phyloP scores from a whole-genome alignment of 2,329 filamentous ascomycete genomes.

The Fusarium sp. region DNA sequence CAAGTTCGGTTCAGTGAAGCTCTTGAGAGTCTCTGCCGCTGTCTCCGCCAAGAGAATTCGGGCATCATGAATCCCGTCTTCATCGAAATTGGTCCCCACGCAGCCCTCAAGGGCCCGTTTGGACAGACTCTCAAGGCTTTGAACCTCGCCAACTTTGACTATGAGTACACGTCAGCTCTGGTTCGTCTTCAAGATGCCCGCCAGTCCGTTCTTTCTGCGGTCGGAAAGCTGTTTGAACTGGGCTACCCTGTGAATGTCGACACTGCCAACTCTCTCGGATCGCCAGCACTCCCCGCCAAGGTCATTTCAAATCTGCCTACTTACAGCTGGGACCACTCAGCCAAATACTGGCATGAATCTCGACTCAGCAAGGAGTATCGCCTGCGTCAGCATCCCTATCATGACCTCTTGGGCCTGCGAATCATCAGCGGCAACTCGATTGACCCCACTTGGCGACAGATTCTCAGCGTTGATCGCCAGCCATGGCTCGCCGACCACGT shows the following conservation, averaged over 20 bases:
- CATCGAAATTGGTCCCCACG: conserved; percentile 53
- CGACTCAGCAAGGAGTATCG: neutral
- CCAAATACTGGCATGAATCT: neutral
- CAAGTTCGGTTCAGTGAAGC: conserved; percentile 15
- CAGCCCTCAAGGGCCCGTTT: conserved; percentile 55
- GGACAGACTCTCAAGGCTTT: conserved; percentile 43
- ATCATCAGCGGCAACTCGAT: neutral
- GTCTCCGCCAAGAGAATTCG: neutral
- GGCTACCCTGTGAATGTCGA: conserved; percentile 3
- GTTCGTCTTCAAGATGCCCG: conserved; percentile 23
- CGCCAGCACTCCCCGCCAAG: too few species aligned
- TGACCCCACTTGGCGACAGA: neutral
- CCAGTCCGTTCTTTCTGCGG: neutral
- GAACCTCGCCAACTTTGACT: conserved; percentile 11
- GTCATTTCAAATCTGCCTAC: conserved; percentile 46
- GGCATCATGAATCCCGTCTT: conserved; percentile 15
- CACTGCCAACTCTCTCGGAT: neutral
- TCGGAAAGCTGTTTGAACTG: conserved; percentile 1
- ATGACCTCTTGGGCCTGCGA: neutral
- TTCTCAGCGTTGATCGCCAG: neutral
- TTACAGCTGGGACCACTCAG: conserved; percentile 57
- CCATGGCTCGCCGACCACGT: neutral
- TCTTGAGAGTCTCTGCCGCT: conserved; percentile 20
- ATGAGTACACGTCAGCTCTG: conserved; percentile 36
- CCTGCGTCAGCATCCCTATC: neutral